Conservation (phyloP, 495 filamentous ascomycete genomes). For the Penicillium macrosclerotiorum region DNA sequence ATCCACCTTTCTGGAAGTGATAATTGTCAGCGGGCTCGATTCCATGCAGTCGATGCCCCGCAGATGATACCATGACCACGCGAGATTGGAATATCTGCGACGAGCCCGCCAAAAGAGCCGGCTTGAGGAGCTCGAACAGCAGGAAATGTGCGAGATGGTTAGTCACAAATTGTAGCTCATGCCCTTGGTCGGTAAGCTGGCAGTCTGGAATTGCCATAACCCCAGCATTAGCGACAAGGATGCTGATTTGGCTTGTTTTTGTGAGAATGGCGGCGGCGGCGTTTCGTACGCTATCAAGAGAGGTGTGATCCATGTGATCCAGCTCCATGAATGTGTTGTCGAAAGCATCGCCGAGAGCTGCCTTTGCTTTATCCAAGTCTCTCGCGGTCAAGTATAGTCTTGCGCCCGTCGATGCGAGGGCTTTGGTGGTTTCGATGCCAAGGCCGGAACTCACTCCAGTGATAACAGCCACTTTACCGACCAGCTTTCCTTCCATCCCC, state of each 20-base stretch:
- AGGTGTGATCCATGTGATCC: slow-evolving; percentile 40
- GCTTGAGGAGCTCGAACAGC: slow-evolving; percentile 47
- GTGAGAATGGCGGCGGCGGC: slow-evolving; percentile 38
- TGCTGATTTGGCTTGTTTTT: slow-evolving; percentile 40
- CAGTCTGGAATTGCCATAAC: slow-evolving; percentile 44
- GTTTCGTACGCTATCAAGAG: slow-evolving; percentile 39
- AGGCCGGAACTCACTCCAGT: slow-evolving; percentile 55
- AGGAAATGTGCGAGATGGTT: slow-evolving; percentile 54
- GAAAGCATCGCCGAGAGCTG: slow-evolving; percentile 29
- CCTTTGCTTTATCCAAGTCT: slow-evolving; percentile 35
- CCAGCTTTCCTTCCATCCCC: slow-evolving; percentile 33
- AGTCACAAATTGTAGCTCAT: slow-evolving; percentile 50
- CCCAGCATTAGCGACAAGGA: slow-evolving; percentile 49
- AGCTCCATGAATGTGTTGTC: slow-evolving; percentile 26
- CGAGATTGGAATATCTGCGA: slow-evolving; percentile 40
- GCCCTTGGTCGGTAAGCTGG: slow-evolving; percentile 37
- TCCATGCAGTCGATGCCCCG: slow-evolving; percentile 27
- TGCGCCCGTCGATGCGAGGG: slow-evolving; percentile 49
- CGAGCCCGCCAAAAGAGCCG: slow-evolving; percentile 38
- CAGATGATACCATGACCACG: slow-evolving; percentile 41
- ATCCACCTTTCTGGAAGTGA: slow-evolving; percentile 29
- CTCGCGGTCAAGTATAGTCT: slow-evolving; percentile 45
- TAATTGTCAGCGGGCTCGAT: slow-evolving; percentile 27
- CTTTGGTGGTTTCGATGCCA: slow-evolving; percentile 51
- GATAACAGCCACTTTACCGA: slow-evolving; percentile 48